Evolutionary conservation across 1,139 yeast genomes (phyloP).

Genomic region (Lodderomyces pseudojiufengensis): DNA sequence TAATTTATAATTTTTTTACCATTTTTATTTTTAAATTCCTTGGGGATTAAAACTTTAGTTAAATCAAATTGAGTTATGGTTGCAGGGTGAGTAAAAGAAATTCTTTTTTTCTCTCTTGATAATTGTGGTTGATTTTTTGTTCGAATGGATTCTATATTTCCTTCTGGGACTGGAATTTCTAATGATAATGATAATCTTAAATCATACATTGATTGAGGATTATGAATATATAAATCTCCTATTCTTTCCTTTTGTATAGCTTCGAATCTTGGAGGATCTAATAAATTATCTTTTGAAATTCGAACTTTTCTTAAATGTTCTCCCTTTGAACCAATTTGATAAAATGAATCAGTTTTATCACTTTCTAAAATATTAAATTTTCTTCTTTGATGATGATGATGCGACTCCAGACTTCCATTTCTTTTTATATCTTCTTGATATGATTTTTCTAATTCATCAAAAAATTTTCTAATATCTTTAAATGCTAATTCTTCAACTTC

Average conservation of each 20-base stretch:
- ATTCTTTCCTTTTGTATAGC: constrained; percentile 72
- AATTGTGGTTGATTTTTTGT: constrained; percentile 43
- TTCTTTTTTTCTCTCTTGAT: constrained; percentile 61
- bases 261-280: constrained; percentile 61
- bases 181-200: constrained; percentile 69
- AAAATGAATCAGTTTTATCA: constrained; percentile 41
- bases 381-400: constrained; percentile 30
- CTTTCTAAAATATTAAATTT: constrained; percentile 41
- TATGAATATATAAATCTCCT: constrained; percentile 64
- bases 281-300: constrained; percentile 56
- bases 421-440: constrained; percentile 35
- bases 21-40: constrained; percentile 40
- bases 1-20: constrained; percentile 39
- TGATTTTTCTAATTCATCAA: constrained; percentile 51
- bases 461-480: constrained; percentile 52
- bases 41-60: constrained; percentile 55
- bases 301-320: constrained; percentile 61
- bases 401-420: constrained; percentile 13
- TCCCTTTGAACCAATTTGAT: constrained; percentile 34
- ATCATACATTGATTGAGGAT: constrained; percentile 78
- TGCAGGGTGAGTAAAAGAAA: constrained; percentile 60
- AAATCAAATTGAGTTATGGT: constrained; percentile 70
- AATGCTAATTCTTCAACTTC: constrained; percentile 70
- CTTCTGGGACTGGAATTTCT: constrained; percentile 67
- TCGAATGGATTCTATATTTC: constrained; percentile 41